These are phyloP conservation scores for Phyllosticta citriasiana DNA, from an alignment of 2,329 filamentous ascomycete species.

Conservation along the genomic window DNA sequence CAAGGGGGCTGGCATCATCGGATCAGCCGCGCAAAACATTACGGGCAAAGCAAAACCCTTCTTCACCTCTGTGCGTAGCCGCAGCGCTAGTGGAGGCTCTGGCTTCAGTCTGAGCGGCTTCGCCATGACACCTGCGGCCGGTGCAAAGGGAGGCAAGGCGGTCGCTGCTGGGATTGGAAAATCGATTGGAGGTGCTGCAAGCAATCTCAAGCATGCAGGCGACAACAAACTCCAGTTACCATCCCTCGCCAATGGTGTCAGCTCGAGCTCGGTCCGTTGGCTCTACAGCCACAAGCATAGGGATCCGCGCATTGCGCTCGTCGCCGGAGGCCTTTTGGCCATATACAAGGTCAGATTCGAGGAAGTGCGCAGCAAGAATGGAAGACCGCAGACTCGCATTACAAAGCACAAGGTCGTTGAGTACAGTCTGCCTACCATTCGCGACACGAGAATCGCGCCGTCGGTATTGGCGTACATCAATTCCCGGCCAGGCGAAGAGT, in stretches of 20 bases:
- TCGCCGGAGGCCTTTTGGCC: constrained; percentile 56
- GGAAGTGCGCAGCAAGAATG: constrained; percentile 28
- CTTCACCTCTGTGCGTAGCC: constrained; percentile 27
- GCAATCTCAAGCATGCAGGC: constrained; percentile 60
- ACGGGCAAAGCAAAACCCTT: constrained; percentile 34
- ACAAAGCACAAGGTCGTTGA: constrained; percentile 54
- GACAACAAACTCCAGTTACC: constrained; percentile 67
- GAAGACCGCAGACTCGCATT: constrained; percentile 30
- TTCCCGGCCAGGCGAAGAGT: constrained; percentile 19
- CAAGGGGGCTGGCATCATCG: constrained; percentile 6
- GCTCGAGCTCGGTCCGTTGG: constrained; percentile 54
- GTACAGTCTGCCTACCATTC: constrained; percentile 53
- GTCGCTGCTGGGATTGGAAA: constrained; percentile 65
- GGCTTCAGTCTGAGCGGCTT: constrained; percentile 26
- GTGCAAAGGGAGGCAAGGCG: constrained; percentile 59
- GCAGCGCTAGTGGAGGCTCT: constrained; percentile 18
- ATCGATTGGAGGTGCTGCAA: constrained; percentile 58
- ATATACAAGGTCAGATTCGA: constrained; percentile 50
- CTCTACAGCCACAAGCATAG: constrained; percentile 45
- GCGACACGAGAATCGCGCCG: constrained; percentile 42
- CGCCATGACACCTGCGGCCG: constrained; percentile 30
- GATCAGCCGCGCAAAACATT: constrained; percentile 29
- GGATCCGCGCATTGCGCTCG: constrained; percentile 43
- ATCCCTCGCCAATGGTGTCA: constrained; percentile 42
- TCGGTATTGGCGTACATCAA: constrained; percentile 22